Conservation (phyloP, 352 stramenopile species). For the Phytophthora fragariae region DNA sequence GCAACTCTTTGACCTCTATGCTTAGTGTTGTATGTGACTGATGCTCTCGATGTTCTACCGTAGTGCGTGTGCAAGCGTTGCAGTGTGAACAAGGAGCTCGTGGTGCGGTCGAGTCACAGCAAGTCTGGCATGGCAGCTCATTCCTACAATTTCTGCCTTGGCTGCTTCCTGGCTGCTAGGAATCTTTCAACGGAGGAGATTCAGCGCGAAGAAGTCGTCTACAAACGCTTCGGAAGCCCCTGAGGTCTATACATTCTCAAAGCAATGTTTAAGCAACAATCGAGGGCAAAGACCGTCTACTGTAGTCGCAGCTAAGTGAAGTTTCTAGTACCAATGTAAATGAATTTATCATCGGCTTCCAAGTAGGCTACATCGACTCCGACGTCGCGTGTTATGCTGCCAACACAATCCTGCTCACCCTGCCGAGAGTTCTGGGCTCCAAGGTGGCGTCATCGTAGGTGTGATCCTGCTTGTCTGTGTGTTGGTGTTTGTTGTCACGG, state of each 20-base stretch:
- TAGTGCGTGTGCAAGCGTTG: slow-evolving; percentile 39
- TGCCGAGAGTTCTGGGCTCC: slow-evolving; percentile 48
- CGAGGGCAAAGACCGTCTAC: too few species aligned
- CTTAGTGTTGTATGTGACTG: neutral
- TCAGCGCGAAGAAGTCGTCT: slow-evolving; percentile 47
- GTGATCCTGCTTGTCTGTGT: slow-evolving; percentile 36
- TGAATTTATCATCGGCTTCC: slow-evolving; percentile 38
- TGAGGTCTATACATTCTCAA: neutral
- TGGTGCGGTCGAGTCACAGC: slow-evolving; percentile 24
- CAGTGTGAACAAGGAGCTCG: slow-evolving; percentile 35
- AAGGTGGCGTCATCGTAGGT: slow-evolving; percentile 28
- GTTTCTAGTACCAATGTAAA: slow-evolving; percentile 43
- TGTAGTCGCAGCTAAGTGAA: neutral
- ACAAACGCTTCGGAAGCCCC: slow-evolving; percentile 4
- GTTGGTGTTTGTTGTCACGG: slow-evolving; percentile 80
- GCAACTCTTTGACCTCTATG: neutral
- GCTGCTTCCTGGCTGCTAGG: slow-evolving; percentile 43
- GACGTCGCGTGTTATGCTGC: slow-evolving; percentile 33
- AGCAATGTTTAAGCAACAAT: too few species aligned
- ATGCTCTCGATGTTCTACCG: neutral
- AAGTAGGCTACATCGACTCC: slow-evolving; percentile 63
- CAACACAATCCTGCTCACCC: slow-evolving; percentile 39
- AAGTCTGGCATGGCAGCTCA: slow-evolving; percentile 23
- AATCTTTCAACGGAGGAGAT: slow-evolving; percentile 36
- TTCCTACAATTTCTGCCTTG: slow-evolving; percentile 48